A percentile compares a stretch with the other conserved stretches of the same genome.
Evolutionary conservation across 2,329 filamentous ascomycete species (phyloP).

Genomic region (Claviceps sp.): DNA sequence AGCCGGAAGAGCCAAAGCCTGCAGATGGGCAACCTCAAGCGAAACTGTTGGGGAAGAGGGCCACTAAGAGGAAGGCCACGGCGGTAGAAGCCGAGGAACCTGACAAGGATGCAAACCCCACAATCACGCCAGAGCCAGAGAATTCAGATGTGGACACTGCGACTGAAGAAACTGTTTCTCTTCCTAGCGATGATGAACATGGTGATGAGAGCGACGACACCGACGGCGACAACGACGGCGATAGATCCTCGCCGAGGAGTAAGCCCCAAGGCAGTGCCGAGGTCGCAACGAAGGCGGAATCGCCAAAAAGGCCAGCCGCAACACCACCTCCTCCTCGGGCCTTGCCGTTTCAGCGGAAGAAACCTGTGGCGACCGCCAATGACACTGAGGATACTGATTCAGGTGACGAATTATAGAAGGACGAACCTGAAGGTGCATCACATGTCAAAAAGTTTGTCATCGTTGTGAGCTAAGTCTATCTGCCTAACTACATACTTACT

Average conservation of each 20-base stretch:
- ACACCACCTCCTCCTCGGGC: slow-evolving; percentile 25
- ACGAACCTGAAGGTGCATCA: no score
- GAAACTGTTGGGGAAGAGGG: slow-evolving; percentile 24
- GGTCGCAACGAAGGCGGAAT: slow-evolving; percentile 1
- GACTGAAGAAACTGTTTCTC: slow-evolving; percentile 27
- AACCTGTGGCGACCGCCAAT: slow-evolving; percentile 19
- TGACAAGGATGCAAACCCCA: slow-evolving; percentile 32
- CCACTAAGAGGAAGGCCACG: slow-evolving; percentile 35
- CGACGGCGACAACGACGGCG: slow-evolving; percentile 5
- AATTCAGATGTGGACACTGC: slow-evolving; percentile 27
- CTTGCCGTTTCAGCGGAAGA: slow-evolving; percentile 31
- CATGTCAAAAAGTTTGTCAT: background rate
- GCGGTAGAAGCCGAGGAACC: slow-evolving; percentile 29
- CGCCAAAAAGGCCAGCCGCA: slow-evolving; percentile 11
- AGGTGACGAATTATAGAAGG: slow-evolving; percentile 37
- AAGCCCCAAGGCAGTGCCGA: background rate
- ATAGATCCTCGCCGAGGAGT: background rate
- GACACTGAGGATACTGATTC: slow-evolving; percentile 44
- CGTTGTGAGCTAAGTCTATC: background rate
- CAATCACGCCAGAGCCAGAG: slow-evolving; percentile 20
- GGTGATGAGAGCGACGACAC: slow-evolving; percentile 23
- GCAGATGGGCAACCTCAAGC: slow-evolving; percentile 12
- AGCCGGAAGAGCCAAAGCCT: slow-evolving; percentile 15
- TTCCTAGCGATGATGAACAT: slow-evolving; percentile 20
- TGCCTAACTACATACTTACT: background rate